Base-by-base conservation (phyloP, 257 asterid genomes). In the Penstemon newberryi region DNA sequence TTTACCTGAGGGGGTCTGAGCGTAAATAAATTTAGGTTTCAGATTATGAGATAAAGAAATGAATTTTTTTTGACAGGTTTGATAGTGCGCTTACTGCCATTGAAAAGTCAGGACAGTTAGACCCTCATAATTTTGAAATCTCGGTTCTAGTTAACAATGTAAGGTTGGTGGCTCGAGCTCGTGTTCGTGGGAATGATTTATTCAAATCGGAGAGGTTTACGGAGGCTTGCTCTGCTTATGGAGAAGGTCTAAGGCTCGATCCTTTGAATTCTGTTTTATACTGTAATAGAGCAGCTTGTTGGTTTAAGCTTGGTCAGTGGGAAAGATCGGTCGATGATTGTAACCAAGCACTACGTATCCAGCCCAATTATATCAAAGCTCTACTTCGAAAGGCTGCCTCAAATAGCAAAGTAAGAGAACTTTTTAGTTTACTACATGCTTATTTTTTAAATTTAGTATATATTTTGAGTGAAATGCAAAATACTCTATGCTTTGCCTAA, bases 231-330 rank as follows among this genome's bases (percentile, higher is more conserved):
- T 74, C 89, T 8, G 97, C 97, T 13, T 93, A 93, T 55, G 89
- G 83, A 19, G 97, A 93, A 56, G 99, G 99, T 63, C 90, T 93
- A 60, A 80, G 75, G 62, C 71, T 82, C 6, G 97, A 93, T 77
- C 87, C 96, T 57, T 80, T 89, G 13, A 93, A 87, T 73, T 80
- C 99, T n/a, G 87, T 93, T 67, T 87, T 93, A 56, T 93, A 83
- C 73, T 90, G 97, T 86, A 93, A 93, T 65, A 83, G 97, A 83
- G 97, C 99, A 2, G 99, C 99, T 80, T 93, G 99, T 67, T 85
- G 94, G 96, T 86, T 81, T 79, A 93, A 86, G 86, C 94, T 93
- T 40, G 88, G 88, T 45, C 79, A 76, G 57, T 93, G 96, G 95
- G 92, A 88, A 65, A 82, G 56, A 3, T 85, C 99, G 4, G 75